Conservation (phyloP, 176 grass and related monocot genomes). For the barley (Hordeum vulgare) region MorexV3_pseudomolecules_assembly NC_058523.1:491159115-491159614, state of each 20-base stretch:
- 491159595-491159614: slow-evolving; percentile 51
- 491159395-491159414: not conserved
- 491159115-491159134: slow-evolving; percentile 87
- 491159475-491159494: slow-evolving; percentile 24
- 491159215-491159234: not conserved
- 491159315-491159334: not conserved
- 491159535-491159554: slow-evolving; percentile 88
- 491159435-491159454: not conserved
- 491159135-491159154: slow-evolving; percentile 43
- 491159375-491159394: not conserved
- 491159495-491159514: slow-evolving; percentile 62
- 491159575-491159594: slow-evolving; percentile 28
- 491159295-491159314: no score
- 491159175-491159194: slow-evolving; percentile 72
- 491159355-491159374: not conserved
- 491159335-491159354: not conserved
- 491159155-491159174: slow-evolving; percentile 59
- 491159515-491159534: slow-evolving; percentile 61
- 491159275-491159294: not conserved
- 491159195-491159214: slow-evolving; percentile 82
- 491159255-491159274: not conserved
- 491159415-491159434: not conserved
- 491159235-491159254: not conserved
- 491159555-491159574: slow-evolving; percentile 75
- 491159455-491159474: not conserved